Percentiles rank a stretch among this genome's conserved stretches.
These are phyloP conservation scores for Aegle marmelos DNA, from an alignment of 345 rosid species.

Conservation along the genomic window DNA sequence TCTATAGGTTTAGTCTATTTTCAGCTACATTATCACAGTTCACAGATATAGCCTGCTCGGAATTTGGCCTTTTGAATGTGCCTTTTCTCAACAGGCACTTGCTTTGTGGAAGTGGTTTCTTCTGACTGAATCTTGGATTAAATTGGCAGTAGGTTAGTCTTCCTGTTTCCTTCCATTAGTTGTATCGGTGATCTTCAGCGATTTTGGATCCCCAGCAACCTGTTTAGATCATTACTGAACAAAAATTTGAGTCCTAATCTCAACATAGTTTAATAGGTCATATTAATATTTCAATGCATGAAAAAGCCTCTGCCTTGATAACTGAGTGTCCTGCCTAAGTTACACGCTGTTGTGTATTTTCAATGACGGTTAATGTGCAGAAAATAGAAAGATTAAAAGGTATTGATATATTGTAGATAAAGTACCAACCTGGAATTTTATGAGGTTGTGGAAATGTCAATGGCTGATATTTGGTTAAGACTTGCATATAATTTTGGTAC, in stretches of 20 bases:
- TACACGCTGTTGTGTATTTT: background rate
- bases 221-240: no score
- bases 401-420: background rate
- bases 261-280: no score
- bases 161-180: no score
- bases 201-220: no score
- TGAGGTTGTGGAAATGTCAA: background rate
- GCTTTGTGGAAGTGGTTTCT: conserved; percentile 1
- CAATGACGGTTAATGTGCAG: background rate
- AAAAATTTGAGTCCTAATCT: no score
- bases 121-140: conserved; percentile 1
- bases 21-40: no score
- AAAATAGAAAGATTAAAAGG: background rate
- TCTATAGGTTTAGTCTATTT: no score
- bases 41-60: no score
- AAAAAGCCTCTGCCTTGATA: background rate
- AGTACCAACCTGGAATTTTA: background rate
- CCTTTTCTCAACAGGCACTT: conserved; percentile 10
- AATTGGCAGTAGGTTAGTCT: background rate
- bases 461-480: background rate
- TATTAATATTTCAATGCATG: background rate
- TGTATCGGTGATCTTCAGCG: no score
- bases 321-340: background rate
- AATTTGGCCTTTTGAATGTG: no score
- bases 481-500: background rate